Conservation (phyloP, 2,329 filamentous ascomycete species). For the Aspergillus flavus region DNA sequence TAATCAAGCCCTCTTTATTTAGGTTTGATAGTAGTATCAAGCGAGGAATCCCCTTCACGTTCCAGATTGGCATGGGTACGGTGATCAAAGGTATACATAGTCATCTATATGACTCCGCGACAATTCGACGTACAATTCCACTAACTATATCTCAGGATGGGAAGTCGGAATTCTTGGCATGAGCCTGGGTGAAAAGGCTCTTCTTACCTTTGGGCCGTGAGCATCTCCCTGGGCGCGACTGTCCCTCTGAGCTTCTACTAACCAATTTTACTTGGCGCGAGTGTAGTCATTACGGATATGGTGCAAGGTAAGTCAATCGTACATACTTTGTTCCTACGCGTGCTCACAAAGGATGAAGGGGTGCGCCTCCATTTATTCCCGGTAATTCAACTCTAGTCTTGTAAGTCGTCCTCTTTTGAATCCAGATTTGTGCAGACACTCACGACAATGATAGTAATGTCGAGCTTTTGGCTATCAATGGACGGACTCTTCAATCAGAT, state of each 20-base stretch:
- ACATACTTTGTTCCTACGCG: not conserved
- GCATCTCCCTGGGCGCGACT: not conserved
- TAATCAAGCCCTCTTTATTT: not conserved
- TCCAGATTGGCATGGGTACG: conserved; percentile 20
- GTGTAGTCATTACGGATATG: conserved; percentile 21
- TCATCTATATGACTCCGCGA: not conserved
- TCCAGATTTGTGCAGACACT: not conserved
- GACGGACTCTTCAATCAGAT: conserved; percentile 6
- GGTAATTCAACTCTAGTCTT: conserved; percentile 24
- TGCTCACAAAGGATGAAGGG: conserved; percentile 10
- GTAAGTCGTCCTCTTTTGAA: conserved; percentile 8
- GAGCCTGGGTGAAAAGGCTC: conserved; percentile 23
- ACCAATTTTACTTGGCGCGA: not conserved
- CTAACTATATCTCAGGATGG: conserved; percentile 15
- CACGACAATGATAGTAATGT: conserved; percentile 4
- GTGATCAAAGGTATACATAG: conserved; percentile 19
- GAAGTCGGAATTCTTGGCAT: conserved; percentile 21
- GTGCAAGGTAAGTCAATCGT: conserved; percentile 10
- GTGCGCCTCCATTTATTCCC: conserved; percentile 22
- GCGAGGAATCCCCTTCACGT: conserved; percentile 20
- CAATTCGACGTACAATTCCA: not conserved
- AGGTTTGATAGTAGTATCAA: conserved; percentile 26
- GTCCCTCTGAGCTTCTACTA: too few species aligned
- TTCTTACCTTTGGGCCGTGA: conserved; percentile 23
- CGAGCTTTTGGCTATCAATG: conserved; percentile 15